Base-by-base conservation (phyloP, 192 early-diverging fungal genomes). In the Oehlia diaphana region DNA sequence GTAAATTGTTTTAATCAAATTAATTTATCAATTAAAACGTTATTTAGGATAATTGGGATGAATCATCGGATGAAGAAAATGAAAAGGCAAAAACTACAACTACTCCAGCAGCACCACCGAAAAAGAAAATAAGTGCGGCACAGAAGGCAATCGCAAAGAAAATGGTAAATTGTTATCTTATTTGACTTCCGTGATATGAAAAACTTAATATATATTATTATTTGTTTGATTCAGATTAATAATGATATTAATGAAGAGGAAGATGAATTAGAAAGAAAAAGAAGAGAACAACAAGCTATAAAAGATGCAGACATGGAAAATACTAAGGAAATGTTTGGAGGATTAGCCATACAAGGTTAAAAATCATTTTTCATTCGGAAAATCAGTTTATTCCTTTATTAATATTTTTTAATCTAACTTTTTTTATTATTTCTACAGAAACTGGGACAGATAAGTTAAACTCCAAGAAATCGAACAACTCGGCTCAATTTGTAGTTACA, bases 291-390 rank as follows among this genome's bases (percentile, higher is more conserved):
- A 63, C 80, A 86, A 81, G 81, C 87, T 31, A 85, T 93, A 78
- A 79, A 92, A 42, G 90, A 91, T 70, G 78, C 92, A 26, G 93
- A 94, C 79, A 69, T 90, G 58, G 81, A 88, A 78, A 92, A 89
- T 72, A 85, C 89, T 31, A 83, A 88, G 28, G 91, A 90, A 78
- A 83, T 93, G 63, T 93, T 94, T 78, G 79, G 89, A 47, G 92
- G 92, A 21, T 80, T 91, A 35, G 84, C 88, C 62, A 81, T 94
- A 79, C 87, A 86, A 53, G 89, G 84, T 82, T 72, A 82, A 79
- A 53, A 26, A 12, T 26, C 10, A n/a, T 39, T 72, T 21, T 6
- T 39, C 19, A 13, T 31, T 72, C 39, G 42, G 6, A 47, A 49
- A 23, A 2, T 47, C 9, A 72, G 4, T 72, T 72, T 49, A 72